Evolutionary conservation across 305 asterid genomes (phyloP).

Genomic region (Galium porrigens): DNA sequence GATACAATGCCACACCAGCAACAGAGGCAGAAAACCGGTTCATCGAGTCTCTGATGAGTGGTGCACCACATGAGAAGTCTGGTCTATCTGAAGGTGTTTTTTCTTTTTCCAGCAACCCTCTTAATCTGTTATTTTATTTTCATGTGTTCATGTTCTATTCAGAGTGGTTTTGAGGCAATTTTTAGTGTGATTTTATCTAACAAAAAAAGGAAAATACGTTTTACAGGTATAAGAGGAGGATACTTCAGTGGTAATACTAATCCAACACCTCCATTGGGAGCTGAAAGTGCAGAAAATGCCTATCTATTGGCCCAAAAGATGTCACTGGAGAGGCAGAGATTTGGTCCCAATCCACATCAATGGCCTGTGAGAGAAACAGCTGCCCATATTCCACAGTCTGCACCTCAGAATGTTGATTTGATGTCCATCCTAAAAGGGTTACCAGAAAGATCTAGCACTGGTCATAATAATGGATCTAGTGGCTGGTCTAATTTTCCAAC

Average conservation of each 20-base stretch:
- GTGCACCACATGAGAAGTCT: constrained; percentile 31
- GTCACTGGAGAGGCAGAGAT: constrained; percentile 54
- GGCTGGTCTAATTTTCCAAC: constrained; percentile 46
- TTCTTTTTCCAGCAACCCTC: constrained; percentile 3
- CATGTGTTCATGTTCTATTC: not conserved
- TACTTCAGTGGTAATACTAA: constrained; percentile 30
- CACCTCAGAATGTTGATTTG: constrained; percentile 43
- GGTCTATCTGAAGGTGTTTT: constrained; percentile 48
- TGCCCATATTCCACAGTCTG: constrained; percentile 26
- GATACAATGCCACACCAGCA: constrained; percentile 29
- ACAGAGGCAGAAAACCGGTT: constrained; percentile 56
- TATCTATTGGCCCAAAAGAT: constrained; percentile 39
- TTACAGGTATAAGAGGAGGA: constrained; percentile 43
- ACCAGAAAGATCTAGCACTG: constrained; percentile 34
- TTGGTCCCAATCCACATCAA: constrained; percentile 36
- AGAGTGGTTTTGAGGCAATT: not conserved
- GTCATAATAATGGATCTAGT: constrained; percentile 29
- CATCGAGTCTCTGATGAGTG: constrained; percentile 63
- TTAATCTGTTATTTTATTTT: not conserved
- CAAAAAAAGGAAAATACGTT: constrained; percentile 8
- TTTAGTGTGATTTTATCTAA: constrained; percentile 5
- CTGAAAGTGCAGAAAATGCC: constrained; percentile 40
- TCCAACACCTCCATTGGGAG: constrained; percentile 25
- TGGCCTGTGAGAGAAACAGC: constrained; percentile 48
- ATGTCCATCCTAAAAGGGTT: constrained; percentile 43